Conservation (phyloP, 169 alveolate genomes). For the Plasmodium relictum region DNA sequence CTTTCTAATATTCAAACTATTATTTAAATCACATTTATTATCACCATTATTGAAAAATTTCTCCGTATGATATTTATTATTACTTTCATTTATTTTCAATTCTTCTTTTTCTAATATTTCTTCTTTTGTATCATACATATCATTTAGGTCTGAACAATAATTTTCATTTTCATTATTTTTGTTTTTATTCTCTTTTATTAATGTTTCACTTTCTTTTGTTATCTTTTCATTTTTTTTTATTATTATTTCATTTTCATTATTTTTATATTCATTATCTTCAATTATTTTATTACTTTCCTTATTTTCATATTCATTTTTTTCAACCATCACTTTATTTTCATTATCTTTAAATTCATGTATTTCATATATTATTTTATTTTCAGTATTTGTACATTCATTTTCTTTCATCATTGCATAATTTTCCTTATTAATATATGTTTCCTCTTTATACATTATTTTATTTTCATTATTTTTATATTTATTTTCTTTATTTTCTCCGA, state of each 20-base stretch:
- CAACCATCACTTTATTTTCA: neutral
- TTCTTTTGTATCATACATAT: slow-evolving; percentile 1
- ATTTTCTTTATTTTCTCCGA: slow-evolving; percentile 10
- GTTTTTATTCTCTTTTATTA: neutral
- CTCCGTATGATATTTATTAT: neutral
- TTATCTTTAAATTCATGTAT: neutral
- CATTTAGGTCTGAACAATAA: neutral
- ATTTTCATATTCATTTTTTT: neutral
- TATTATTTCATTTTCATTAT: slow-evolving; percentile 7
- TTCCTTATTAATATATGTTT: neutral
- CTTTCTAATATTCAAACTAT: neutral
- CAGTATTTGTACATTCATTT: slow-evolving; percentile 6
- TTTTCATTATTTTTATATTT: slow-evolving; percentile 4
- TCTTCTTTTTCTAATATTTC: neutral
- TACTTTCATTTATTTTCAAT: neutral
- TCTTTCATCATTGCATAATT: neutral
- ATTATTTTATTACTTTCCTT: neutral
- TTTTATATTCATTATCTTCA: neutral
- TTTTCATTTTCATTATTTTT: neutral
- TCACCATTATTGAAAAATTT: neutral
- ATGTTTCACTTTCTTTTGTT: neutral
- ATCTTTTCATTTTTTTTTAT: slow-evolving; percentile 13
- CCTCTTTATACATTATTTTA: slow-evolving; percentile 5
- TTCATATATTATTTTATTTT: neutral
- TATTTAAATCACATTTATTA: neutral